Conservation (phyloP, 2,329 filamentous ascomycete species). For the Trichoderma endophyticum region DNA sequence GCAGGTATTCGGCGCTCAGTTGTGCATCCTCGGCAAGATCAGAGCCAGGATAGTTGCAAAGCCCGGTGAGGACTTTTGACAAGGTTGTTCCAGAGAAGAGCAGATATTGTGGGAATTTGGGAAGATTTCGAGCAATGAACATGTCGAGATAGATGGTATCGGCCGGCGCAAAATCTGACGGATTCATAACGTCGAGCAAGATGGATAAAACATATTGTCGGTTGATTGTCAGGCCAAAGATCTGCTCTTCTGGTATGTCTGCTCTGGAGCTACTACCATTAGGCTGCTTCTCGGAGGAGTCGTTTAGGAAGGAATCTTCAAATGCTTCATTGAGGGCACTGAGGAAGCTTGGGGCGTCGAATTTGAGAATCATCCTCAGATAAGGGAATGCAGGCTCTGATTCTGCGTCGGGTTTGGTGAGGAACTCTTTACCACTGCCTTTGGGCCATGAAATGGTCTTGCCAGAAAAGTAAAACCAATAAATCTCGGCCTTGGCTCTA, state of each 20-base stretch:
- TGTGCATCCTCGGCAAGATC: constrained; percentile 91
- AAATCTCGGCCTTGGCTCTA: constrained; percentile 81
- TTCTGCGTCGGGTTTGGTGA: constrained; percentile 54
- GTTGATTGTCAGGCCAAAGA: constrained; percentile 71
- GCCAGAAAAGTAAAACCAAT: constrained; percentile 90
- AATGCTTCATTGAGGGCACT: constrained; percentile 97
- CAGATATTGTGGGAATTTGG: constrained; percentile 95
- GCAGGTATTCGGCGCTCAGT: constrained; percentile 90
- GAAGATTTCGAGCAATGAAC: constrained; percentile 93
- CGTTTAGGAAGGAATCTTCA: constrained; percentile 90
- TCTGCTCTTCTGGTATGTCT: constrained; percentile 61
- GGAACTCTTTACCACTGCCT: constrained; percentile 56
- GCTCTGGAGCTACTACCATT: constrained; percentile 47
- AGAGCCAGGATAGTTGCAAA: constrained; percentile 78
- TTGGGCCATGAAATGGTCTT: constrained; percentile 73
- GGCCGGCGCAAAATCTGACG: constrained; percentile 67
- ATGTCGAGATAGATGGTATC: constrained; percentile 96
- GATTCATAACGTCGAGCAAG: constrained; percentile 83
- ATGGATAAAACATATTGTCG: constrained; percentile 92
- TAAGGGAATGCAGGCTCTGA: constrained; percentile 79
- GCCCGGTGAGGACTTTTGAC: constrained; percentile 72
- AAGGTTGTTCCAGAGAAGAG: constrained; percentile 83
- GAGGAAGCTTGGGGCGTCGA: constrained; percentile 87
- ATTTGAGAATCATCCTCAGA: constrained; percentile 77
- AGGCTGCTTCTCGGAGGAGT: constrained; percentile 61